Conservation (phyloP, 805 yeast species). For the Kodamaea jinghongensis region DNA sequence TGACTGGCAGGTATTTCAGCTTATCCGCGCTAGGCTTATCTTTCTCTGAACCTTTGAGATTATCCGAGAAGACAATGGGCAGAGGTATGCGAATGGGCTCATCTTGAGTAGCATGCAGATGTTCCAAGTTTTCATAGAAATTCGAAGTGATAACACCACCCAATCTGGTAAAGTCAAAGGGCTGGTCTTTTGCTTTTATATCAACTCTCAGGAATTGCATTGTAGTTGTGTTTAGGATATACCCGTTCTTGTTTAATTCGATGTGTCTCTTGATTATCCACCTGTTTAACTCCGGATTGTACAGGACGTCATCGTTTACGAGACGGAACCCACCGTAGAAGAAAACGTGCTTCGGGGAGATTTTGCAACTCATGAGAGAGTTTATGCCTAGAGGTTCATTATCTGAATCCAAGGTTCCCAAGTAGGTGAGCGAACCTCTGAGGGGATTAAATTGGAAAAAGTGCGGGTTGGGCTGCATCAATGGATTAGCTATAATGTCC, state of each 20-base stretch:
- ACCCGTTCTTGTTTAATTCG: conserved; percentile 51
- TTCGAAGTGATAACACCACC: conserved; percentile 33
- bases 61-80: conserved; percentile 20
- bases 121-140: conserved; percentile 14
- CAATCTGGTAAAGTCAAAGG: conserved; percentile 23
- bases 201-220: conserved; percentile 47
- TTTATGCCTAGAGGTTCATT: conserved; percentile 53
- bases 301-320: conserved; percentile 20
- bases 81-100: conserved; percentile 16
- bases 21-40: too few species aligned
- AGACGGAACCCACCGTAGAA: conserved; percentile 69
- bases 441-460: conserved; percentile 29
- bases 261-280: conserved; percentile 45
- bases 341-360: conserved; percentile 57
- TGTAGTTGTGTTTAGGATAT: conserved; percentile 54
- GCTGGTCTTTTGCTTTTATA: conserved; percentile 19
- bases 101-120: background rate
- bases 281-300: conserved; percentile 22
- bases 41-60: background rate
- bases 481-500: conserved; percentile 37
- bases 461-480: conserved; percentile 38
- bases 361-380: conserved; percentile 45
- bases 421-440: conserved; percentile 29
- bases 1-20: too few species aligned
- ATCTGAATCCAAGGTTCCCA: conserved; percentile 28